Base-by-base conservation (phyloP, 169 alveolate species). In the Eimeria necatrix region DNA sequence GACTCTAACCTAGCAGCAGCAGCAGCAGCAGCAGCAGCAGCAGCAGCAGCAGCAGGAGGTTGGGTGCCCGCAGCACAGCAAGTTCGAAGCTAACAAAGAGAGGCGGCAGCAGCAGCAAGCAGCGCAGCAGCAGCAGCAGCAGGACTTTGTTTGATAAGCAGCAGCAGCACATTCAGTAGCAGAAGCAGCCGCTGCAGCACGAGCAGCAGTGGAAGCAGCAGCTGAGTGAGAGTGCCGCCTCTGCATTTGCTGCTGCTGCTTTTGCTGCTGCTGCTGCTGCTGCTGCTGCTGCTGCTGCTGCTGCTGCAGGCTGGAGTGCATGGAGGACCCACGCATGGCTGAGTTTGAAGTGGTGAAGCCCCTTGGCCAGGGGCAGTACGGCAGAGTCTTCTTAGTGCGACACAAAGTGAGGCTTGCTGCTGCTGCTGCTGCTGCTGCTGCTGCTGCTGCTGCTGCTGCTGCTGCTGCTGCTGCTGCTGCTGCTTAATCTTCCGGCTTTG, bases 321-420 rank as follows among this genome's bases (percentile, higher is more conserved):
- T 22, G 22, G 98, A 97, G 56, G 97, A 97, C 26, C 96, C 94
- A 53, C 96, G 98, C 49, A 95, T 97, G 80, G 94, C 97, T 80
- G 96, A 96, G 93, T 97, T 96, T 87, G 98, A 97, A 94, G 98
- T 97, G 70, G 94, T 98, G 4, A 94, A 96, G 93, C 96, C 97
- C 71, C 96, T 98, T 18, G 99, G 99, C 53, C 96, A 98, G 91
- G 99, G 99, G 49, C 97, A 99, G 46, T 98, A 98, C 95, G 99
- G 99, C 49, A 98, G 98, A 86, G 99, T 98, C 59, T 98, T 96
- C 96, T 98, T 96, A 20, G 98, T 98, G 41, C 96, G 97, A 78
- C 99, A 98, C 91, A 98, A 98, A 96, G 98, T 97, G 32, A 91
- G 94, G 26, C 20, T 88, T 12, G 48, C 83, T n/a, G 48, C 83